These are phyloP conservation scores for Arthroderma sp. DNA, from an alignment of 2,329 filamentous ascomycete species.

Conservation along the genomic window DNA sequence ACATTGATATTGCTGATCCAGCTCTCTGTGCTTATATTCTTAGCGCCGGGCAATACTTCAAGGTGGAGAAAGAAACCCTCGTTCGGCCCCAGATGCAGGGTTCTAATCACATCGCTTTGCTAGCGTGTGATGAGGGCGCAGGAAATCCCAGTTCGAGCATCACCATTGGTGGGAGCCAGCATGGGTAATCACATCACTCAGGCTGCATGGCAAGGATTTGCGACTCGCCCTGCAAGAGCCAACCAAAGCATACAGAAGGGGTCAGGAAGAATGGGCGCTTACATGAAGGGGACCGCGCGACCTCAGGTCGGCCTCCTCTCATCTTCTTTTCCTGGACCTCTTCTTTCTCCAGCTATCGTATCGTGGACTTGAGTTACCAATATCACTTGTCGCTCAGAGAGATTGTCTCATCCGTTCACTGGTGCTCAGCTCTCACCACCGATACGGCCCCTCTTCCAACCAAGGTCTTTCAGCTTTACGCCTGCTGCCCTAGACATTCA, in stretches of 20 bases:
- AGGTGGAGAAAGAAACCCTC: not conserved
- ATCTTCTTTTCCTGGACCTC: not conserved
- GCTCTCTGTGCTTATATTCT: not conserved
- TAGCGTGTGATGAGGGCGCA: slow-evolving; percentile 7
- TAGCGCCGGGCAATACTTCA: not conserved
- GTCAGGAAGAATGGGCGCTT: not conserved
- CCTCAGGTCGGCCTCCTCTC: not conserved
- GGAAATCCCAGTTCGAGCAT: slow-evolving; percentile 1
- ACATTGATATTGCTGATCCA: not conserved
- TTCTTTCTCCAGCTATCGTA: not conserved
- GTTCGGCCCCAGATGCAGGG: slow-evolving; percentile 6
- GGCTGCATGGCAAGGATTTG: slow-evolving; percentile 1
- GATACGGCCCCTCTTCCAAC: not conserved
- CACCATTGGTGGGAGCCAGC: slow-evolving; percentile 1
- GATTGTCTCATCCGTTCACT: not conserved
- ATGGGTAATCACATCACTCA: not conserved
- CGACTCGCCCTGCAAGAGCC: not conserved
- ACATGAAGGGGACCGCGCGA: slow-evolving; percentile 1
- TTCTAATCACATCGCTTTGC: not conserved
- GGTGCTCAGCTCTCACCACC: not conserved
- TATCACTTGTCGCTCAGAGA: not conserved
- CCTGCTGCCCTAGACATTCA: not conserved
- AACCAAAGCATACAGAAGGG: not conserved
- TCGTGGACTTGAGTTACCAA: not conserved
- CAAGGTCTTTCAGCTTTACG: not conserved